Evolutionary conservation across 2,329 filamentous ascomycete genomes (phyloP).

Genomic region (Monilinia vaccinii-corymbosi): DNA sequence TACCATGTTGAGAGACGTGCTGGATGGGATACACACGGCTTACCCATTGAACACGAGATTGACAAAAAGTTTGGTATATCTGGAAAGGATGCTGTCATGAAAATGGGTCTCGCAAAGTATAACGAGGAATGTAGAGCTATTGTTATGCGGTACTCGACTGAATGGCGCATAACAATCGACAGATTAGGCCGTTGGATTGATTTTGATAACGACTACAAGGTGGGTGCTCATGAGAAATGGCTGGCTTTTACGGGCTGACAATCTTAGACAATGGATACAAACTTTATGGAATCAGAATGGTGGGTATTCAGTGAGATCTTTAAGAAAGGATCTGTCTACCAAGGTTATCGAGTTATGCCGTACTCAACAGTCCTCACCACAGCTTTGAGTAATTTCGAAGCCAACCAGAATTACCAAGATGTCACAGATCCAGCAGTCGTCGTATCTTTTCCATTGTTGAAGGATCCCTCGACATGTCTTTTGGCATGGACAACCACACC

Average conservation of each 20-base stretch:
- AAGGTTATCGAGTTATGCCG: slow-evolving; percentile 87
- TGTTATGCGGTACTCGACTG: slow-evolving; percentile 80
- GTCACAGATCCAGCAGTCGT: slow-evolving; percentile 86
- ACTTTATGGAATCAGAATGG: slow-evolving; percentile 94
- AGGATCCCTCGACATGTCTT: slow-evolving; percentile 65
- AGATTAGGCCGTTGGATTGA: slow-evolving; percentile 92
- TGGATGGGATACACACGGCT: slow-evolving; percentile 90
- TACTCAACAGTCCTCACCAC: slow-evolving; percentile 89
- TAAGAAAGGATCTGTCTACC: slow-evolving; percentile 83
- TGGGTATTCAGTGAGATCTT: slow-evolving; percentile 94
- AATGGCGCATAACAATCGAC: slow-evolving; percentile 85
- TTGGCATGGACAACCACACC: slow-evolving; percentile 40
- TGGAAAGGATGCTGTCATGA: slow-evolving; percentile 75
- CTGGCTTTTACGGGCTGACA: slow-evolving; percentile 12
- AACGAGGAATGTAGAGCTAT: slow-evolving; percentile 87
- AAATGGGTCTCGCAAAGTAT: slow-evolving; percentile 81
- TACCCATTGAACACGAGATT: slow-evolving; percentile 95
- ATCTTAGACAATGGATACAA: slow-evolving; percentile 75
- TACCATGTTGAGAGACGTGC: slow-evolving; percentile 87
- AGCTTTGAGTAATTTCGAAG: slow-evolving; percentile 86
- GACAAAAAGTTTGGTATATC: slow-evolving; percentile 92
- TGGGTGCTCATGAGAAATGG: slow-evolving; percentile 26
- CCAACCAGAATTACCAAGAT: slow-evolving; percentile 90
- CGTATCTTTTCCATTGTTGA: slow-evolving; percentile 74
- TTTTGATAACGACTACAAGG: slow-evolving; percentile 96